These are phyloP conservation scores for Pseudogymnoascus sp. DNA, from an alignment of 2,329 filamentous ascomycete species.

Conservation along the genomic window DNA sequence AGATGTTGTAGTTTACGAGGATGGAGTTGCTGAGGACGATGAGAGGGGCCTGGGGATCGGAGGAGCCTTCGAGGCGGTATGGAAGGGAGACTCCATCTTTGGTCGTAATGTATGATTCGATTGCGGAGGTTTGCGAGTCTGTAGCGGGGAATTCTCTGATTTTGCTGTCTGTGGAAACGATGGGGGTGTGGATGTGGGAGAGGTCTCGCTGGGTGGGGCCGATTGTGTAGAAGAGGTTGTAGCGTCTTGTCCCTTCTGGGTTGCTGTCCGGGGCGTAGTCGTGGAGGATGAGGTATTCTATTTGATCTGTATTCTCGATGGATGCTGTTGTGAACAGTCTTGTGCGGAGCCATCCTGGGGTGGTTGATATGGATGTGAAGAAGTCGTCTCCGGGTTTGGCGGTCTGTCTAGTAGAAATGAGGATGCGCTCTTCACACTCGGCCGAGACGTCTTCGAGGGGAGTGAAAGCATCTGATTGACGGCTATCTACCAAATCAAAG, in stretches of 20 bases:
- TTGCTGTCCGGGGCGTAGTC: constrained; percentile 64
- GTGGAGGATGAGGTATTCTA: constrained; percentile 58
- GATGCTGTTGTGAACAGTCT: constrained; percentile 60
- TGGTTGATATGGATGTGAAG: constrained; percentile 58
- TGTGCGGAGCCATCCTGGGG: constrained; percentile 72
- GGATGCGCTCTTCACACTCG: constrained; percentile 49
- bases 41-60: constrained; percentile 57
- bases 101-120: constrained; percentile 61
- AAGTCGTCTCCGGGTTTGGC: constrained; percentile 62
- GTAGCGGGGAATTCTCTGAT: constrained; percentile 39
- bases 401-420: constrained; percentile 53
- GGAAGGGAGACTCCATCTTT: constrained; percentile 59
- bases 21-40: constrained; percentile 75
- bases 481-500: constrained; percentile 55
- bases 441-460: constrained; percentile 52
- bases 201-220: constrained; percentile 66
- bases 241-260: constrained; percentile 54
- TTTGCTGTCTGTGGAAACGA: constrained; percentile 8
- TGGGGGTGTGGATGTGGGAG: constrained; percentile 38
- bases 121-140: constrained; percentile 36
- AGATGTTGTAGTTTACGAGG: constrained; percentile 69
- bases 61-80: constrained; percentile 68
- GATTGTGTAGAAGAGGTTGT: constrained; percentile 72
- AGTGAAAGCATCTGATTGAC: constrained; percentile 47
- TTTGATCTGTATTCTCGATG: constrained; percentile 47